Base-by-base conservation (phyloP, 208 protist genomes). In the Leishmania arabica region DNA sequence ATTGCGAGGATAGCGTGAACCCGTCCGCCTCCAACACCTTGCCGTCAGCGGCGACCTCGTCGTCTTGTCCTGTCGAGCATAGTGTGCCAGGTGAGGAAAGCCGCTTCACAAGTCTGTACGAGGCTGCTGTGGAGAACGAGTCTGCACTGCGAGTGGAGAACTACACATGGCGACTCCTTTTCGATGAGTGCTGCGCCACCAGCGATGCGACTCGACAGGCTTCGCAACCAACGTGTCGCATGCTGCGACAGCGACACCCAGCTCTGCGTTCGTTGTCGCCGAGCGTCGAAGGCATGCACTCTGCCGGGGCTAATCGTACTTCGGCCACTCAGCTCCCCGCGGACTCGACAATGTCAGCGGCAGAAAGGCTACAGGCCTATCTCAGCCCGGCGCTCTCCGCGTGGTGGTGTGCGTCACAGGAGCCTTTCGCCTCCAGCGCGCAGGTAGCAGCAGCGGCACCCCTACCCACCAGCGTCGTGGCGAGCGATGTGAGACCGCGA, bases 141-240 rank as follows among this genome's bases (percentile, higher is more conserved):
- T 68, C 34, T 13, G 77, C 76, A 11, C 79, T 93, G 37, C 77
- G 74, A 5, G 19, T 37, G 2, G 90, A 92, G 70, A 95, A 94
- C 85, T 81, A 82, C 66, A 89, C 82, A 40, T 84, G 89, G 11
- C 74, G 34, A 31, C 62, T 90, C 24, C 49, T 89, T 42, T 15
- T 68, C 24, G 80, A 92, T 1, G 84, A 90, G 62, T 71, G 87
- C 1, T 31, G 37, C 13, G 54, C 70, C 21, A 80, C 77, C n/a
- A 90, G 73, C 56, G 64, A 47, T 15, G 74, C 45, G 0, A 78
- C 77, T 65, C 81, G 73, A 17, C 7, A 2, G n/a, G 83, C 89
- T 34, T 88, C 81, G 8, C 42, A 69, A 1, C 49, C 9, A 9
- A 56, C 84, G 34, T 80, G 82, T 7, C 77, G 31, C 0, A 62